Percentiles rank a stretch among this genome's conserved stretches.
Conservation (phyloP, 768 basidiomycete species). For the Hysterangium stoloniferum region DNA sequence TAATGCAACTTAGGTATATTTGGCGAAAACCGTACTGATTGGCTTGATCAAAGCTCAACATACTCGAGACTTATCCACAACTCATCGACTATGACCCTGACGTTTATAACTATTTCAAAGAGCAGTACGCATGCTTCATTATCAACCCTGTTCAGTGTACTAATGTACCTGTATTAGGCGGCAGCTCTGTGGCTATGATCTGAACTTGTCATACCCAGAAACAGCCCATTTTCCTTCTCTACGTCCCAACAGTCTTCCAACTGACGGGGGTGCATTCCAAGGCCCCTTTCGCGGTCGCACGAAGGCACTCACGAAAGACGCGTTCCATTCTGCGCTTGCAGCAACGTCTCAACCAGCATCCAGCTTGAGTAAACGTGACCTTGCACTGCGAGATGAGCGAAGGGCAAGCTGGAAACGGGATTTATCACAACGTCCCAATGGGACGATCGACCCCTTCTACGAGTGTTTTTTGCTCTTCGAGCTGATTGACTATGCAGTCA, state of each 20-base stretch:
- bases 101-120: slow-evolving; percentile 52
- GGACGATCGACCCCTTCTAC: slow-evolving; percentile 34
- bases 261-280: slow-evolving; percentile 13
- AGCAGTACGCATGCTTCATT: slow-evolving; percentile 42
- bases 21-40: background rate
- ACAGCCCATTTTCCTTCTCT: slow-evolving; percentile 38
- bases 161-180: slow-evolving; percentile 29
- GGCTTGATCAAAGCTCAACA: slow-evolving; percentile 32
- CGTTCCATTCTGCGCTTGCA: slow-evolving; percentile 4
- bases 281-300: background rate
- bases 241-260: slow-evolving; percentile 9
- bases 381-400: background rate
- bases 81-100: slow-evolving; percentile 63
- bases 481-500: slow-evolving; percentile 63
- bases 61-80: slow-evolving; percentile 69
- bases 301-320: background rate
- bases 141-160: background rate
- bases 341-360: background rate
- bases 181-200: slow-evolving; percentile 54
- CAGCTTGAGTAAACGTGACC: slow-evolving; percentile 5
- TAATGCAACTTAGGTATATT: slow-evolving; percentile 20
- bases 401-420: slow-evolving; percentile 34
- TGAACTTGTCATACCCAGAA: slow-evolving; percentile 67
- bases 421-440: slow-evolving; percentile 41
- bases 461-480: slow-evolving; percentile 59